Percentiles rank a stretch among this genome's conserved stretches.
phyloP scores from a whole-genome alignment of 225 moss, liverwort and hornwort species.

The Physcomitrium patens region DNA sequence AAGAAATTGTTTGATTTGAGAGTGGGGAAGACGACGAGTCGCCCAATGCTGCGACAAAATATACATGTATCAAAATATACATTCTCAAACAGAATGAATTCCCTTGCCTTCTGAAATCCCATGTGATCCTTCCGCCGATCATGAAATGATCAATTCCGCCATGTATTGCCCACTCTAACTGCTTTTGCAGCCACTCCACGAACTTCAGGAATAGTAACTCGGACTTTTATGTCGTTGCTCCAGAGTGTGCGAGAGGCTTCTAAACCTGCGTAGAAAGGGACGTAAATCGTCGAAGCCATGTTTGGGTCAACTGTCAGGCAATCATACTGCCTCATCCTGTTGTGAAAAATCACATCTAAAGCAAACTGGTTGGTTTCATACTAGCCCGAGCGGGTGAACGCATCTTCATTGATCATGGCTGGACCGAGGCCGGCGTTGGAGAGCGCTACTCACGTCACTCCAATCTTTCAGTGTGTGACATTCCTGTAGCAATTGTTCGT shows the following conservation, averaged over 20 bases:
- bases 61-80: too few relatives aligned
- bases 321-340: slow-evolving; percentile 53
- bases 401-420: slow-evolving; percentile 27
- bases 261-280: slow-evolving; percentile 62
- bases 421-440: slow-evolving; percentile 50
- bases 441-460: slow-evolving; percentile 55
- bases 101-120: slow-evolving; percentile 51
- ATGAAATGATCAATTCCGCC: slow-evolving; percentile 53
- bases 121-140: slow-evolving; percentile 58
- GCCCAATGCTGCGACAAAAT: too few relatives aligned
- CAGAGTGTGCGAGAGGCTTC: slow-evolving; percentile 54
- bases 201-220: slow-evolving; percentile 46
- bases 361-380: slow-evolving; percentile 62
- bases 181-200: slow-evolving; percentile 38
- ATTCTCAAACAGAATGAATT: too few relatives aligned
- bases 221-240: slow-evolving; percentile 37
- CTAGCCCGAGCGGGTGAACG: slow-evolving; percentile 46
- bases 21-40: too few relatives aligned
- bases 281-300: slow-evolving; percentile 41
- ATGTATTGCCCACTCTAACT: slow-evolving; percentile 34
- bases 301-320: slow-evolving; percentile 44
- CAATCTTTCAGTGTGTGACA: slow-evolving; percentile 43
- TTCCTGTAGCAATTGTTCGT: slow-evolving; percentile 42
- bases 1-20: too few relatives aligned
- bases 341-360: slow-evolving; percentile 57